A percentile compares a stretch with the other conserved stretches of the same genome.
Evolutionary conservation across 2,329 filamentous ascomycete genomes (phyloP).

Genomic region (Pezicula neosporulosa): DNA sequence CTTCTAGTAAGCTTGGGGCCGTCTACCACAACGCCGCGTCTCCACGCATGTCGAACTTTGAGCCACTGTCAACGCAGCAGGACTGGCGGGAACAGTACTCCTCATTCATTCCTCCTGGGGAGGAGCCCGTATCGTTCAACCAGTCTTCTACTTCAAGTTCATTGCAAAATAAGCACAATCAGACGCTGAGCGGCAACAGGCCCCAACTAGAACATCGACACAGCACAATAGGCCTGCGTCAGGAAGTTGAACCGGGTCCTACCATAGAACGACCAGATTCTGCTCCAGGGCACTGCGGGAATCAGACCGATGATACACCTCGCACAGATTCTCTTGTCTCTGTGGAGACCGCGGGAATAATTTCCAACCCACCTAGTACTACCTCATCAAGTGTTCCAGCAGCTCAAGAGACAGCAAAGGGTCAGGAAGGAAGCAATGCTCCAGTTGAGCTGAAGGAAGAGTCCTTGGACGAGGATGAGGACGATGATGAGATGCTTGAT

Average conservation of each 20-base stretch:
- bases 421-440: conserved; percentile 44
- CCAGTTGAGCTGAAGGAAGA: conserved; percentile 26
- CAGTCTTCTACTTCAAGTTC: conserved; percentile 20
- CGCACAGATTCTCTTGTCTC: conserved; percentile 38
- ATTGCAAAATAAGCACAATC: conserved; percentile 15
- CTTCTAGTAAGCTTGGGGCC: conserved; percentile 31
- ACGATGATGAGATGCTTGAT: conserved; percentile 56
- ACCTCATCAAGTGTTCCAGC: conserved; percentile 30
- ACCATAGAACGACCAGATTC: conserved; percentile 26
- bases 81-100: conserved; percentile 33
- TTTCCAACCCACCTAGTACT: conserved; percentile 38
- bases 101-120: conserved; percentile 24
- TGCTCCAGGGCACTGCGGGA: conserved; percentile 22
- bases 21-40: conserved; percentile 27
- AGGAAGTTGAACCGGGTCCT: conserved; percentile 17
- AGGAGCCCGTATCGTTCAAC: conserved; percentile 23
- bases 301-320: conserved; percentile 25
- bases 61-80: conserved; percentile 28
- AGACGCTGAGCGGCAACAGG: conserved; percentile 14
- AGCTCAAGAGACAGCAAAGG: conserved; percentile 35
- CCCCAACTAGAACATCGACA: conserved; percentile 27
- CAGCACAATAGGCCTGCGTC: conserved; percentile 17
- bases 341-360: conserved; percentile 34
- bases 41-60: conserved; percentile 34
- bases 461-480: conserved; percentile 30